Conservation (phyloP, 2,329 filamentous ascomycete species). For the Xylaria sp. region DNA sequence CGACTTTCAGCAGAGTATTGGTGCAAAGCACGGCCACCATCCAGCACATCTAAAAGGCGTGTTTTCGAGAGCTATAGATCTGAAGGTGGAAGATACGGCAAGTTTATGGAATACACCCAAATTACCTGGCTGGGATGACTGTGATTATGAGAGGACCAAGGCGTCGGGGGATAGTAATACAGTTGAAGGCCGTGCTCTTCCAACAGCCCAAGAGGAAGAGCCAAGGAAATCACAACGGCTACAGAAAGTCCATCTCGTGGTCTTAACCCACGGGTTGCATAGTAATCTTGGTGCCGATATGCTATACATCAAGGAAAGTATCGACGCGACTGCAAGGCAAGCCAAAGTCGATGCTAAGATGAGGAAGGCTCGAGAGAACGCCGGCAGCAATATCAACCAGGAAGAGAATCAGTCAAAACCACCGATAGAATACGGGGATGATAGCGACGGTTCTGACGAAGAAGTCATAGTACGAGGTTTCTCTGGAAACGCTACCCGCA, state of each 20-base stretch:
- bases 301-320: slow-evolving; percentile 97
- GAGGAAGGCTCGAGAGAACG: slow-evolving; percentile 64
- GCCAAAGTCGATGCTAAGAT: slow-evolving; percentile 75
- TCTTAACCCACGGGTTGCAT: slow-evolving; percentile 93
- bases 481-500: slow-evolving; percentile 87
- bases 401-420: slow-evolving; percentile 18
- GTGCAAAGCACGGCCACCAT: slow-evolving; percentile 67
- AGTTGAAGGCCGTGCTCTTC: slow-evolving; percentile 38
- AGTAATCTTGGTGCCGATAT: slow-evolving; percentile 97
- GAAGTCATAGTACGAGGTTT: slow-evolving; percentile 91
- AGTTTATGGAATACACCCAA: slow-evolving; percentile 92
- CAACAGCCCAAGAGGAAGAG: slow-evolving; percentile 37
- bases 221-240: slow-evolving; percentile 58
- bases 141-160: slow-evolving; percentile 47
- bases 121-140: slow-evolving; percentile 73
- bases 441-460: slow-evolving; percentile 73
- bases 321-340: slow-evolving; percentile 82
- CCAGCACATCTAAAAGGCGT: slow-evolving; percentile 76
- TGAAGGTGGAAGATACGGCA: slow-evolving; percentile 88
- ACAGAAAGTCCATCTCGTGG: slow-evolving; percentile 88
- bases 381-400: slow-evolving; percentile 45
- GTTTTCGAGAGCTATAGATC: slow-evolving; percentile 80
- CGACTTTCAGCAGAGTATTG: slow-evolving; percentile 76
- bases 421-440: slow-evolving; percentile 36
- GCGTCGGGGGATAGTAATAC: slow-evolving; percentile 42